phyloP scores from a whole-genome alignment of 768 basidiomycete species.

The Dentipellis fragilis region DNA sequence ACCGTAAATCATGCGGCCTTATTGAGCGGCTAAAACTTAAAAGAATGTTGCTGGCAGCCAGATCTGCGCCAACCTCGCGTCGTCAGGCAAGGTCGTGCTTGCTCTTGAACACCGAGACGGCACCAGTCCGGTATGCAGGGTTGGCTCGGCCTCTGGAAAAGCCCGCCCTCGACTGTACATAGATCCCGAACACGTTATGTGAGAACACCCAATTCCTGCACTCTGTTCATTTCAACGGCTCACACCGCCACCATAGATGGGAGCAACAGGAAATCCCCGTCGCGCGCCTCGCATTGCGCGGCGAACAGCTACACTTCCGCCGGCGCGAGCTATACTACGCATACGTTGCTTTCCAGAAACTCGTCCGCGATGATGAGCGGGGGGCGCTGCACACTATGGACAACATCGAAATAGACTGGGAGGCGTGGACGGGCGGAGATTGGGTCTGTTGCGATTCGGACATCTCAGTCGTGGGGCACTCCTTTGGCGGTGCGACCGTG shows the following conservation, averaged over 20 bases:
- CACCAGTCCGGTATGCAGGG: constrained; percentile 43
- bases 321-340: constrained; percentile 58
- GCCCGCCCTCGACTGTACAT: constrained; percentile 38
- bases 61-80: constrained; percentile 62
- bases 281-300: constrained; percentile 35
- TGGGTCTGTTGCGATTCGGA: constrained; percentile 24
- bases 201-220: constrained; percentile 11
- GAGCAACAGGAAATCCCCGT: constrained; percentile 16
- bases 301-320: constrained; percentile 62
- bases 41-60: constrained; percentile 31
- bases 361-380: constrained; percentile 27
- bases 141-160: constrained; percentile 26
- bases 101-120: constrained; percentile 83
- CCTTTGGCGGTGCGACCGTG: constrained; percentile 46
- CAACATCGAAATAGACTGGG: constrained; percentile 40
- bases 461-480: constrained; percentile 39
- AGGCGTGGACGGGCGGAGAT: constrained; percentile 21
- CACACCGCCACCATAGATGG: constrained; percentile 4
- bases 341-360: constrained; percentile 44
- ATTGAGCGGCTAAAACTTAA: not conserved
- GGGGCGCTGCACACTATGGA: constrained; percentile 30
- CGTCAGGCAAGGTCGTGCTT: constrained; percentile 71
- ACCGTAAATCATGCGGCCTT: not conserved
- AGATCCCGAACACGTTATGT: constrained; percentile 47
- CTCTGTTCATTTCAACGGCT: not conserved